Percentiles rank a stretch among this genome's conserved stretches.
These are phyloP conservation scores for Thymus mandschuricus DNA, from an alignment of 257 asterid genomes.

Conservation along the genomic window DNA sequence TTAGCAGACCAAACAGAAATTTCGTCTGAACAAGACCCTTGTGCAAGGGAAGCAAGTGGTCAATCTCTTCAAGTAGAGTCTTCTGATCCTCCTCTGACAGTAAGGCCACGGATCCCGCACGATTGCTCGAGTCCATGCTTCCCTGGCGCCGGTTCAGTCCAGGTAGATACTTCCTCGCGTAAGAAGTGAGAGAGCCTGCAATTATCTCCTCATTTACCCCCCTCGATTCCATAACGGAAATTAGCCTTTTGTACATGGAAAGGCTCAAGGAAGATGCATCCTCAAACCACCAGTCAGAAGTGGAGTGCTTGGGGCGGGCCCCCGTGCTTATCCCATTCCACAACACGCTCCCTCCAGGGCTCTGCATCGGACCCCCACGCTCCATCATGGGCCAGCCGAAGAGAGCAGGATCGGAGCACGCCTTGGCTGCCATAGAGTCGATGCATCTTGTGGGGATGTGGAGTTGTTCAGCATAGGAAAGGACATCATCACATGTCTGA, in stretches of 20 bases:
- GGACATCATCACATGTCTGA: constrained; percentile 76
- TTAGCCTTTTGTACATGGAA: constrained; percentile 65
- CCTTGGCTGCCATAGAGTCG: constrained; percentile 80
- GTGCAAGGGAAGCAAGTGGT: constrained; percentile 71
- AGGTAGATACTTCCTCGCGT: constrained; percentile 80
- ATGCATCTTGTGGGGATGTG: constrained; percentile 73
- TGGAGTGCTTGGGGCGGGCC: constrained; percentile 67
- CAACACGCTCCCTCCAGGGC: constrained; percentile 92
- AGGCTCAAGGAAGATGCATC: constrained; percentile 81
- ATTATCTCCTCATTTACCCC: constrained; percentile 68
- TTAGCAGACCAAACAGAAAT: constrained; percentile 79
- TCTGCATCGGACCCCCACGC: constrained; percentile 96
- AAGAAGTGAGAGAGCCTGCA: constrained; percentile 73
- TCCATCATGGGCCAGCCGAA: constrained; percentile 96
- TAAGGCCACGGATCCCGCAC: constrained; percentile 43
- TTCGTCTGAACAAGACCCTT: constrained; percentile 77
- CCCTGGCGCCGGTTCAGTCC: constrained; percentile 76
- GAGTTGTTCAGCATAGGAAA: constrained; percentile 68
- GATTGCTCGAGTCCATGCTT: constrained; percentile 55
- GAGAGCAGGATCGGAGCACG: constrained; percentile 74
- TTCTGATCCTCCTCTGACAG: constrained; percentile 88
- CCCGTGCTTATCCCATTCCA: constrained; percentile 99
- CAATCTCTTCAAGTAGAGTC: constrained; percentile 81
- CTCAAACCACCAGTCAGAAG: constrained; percentile 98
- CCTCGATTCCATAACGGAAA: constrained; percentile 76